Evolutionary conservation across 495 filamentous ascomycete genomes (phyloP).

Genomic region (Lophiotrema nucula): DNA sequence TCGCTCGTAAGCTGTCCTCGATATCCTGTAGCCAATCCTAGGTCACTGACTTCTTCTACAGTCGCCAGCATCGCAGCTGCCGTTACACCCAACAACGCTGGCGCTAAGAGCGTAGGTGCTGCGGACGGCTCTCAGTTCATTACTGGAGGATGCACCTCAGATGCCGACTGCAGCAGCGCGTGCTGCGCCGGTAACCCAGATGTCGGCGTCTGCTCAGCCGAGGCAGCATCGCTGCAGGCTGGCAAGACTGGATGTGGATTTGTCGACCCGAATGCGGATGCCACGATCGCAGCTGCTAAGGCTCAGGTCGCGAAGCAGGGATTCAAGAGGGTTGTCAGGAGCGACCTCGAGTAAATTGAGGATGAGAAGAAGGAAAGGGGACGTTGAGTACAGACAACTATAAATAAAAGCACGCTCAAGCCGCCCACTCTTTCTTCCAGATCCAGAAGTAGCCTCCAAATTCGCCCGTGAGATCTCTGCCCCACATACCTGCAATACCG

Average conservation of each 20-base stretch:
- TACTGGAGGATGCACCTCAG: slow-evolving; percentile 24
- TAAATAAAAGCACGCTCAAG: neutral
- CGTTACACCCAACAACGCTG: slow-evolving; percentile 15
- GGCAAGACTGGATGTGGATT: slow-evolving; percentile 48
- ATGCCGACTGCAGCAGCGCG: slow-evolving; percentile 41
- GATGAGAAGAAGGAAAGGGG: no score
- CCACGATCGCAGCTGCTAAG: slow-evolving; percentile 45
- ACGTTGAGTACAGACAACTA: no score
- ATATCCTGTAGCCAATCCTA: neutral
- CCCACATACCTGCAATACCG: slow-evolving; percentile 8
- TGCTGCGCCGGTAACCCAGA: slow-evolving; percentile 46
- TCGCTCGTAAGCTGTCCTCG: slow-evolving; percentile 13
- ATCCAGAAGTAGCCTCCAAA: slow-evolving; percentile 11
- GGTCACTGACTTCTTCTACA: neutral
- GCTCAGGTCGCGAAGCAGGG: slow-evolving; percentile 47
- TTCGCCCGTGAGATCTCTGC: neutral
- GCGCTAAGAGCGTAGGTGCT: slow-evolving; percentile 14
- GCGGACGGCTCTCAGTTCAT: slow-evolving; percentile 27
- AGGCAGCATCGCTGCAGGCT: slow-evolving; percentile 44
- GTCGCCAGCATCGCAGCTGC: slow-evolving; percentile 8
- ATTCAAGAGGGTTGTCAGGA: slow-evolving; percentile 32
- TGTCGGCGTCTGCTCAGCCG: slow-evolving; percentile 47
- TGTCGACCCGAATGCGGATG: slow-evolving; percentile 45
- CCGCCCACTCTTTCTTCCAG: slow-evolving; percentile 10
- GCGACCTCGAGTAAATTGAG: neutral